Evolutionary conservation across 1,284 basidiomycete species (phyloP), one percentile per base, ranked within the genome.

Genomic region (Malassezia vespertilionis): DNA sequence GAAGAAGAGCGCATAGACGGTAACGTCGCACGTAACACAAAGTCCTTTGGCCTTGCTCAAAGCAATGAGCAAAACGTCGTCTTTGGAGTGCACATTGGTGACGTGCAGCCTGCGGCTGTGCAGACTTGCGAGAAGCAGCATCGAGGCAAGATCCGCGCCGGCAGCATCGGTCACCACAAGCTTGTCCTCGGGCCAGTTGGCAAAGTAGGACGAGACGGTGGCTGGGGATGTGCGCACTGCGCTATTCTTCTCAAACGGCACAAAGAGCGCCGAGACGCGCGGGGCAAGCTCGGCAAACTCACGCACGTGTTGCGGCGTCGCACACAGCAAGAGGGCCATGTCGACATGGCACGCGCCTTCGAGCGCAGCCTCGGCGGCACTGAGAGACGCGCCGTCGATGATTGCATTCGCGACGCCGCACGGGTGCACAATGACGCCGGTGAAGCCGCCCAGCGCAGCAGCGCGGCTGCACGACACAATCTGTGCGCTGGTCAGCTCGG

Each of bases 11-110:
- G 86, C 80, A 72, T 88, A 96, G 28, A 96, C 78, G 8, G 89
- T 82, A 27, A 95, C 87, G 63, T 99, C 93, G 71, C 91, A 96
- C 2, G 90, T 96, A 49, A 96, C 91, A 65, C 86, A 83, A 60
- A 97, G 78, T 22, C 84, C 78, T 76, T 91, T 93, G 44, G 83
- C 82, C 75, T 97, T 99, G 77, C 86, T 88, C 40, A 99, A 77
- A 5, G 84, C 82, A 69, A 99, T 96, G 50, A 99, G 75, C 31
- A 84, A 76, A 45, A 99, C 77, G 71, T 97, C 93, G 53, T 90
- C 89, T 60, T 80, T 78, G 53, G 78, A 83, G 57, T 82, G 81
- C 28, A 97, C 86, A 62, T 91, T 85, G n/a, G 87, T 89, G 54
- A 97, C 80, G 72, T 99, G 91, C 24, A 97, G 80, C 61, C 80